Evolutionary conservation across 2,329 filamentous ascomycete species (phyloP), one percentile per base, ranked within the genome.

Genomic region (Epichloe festucae): DNA sequence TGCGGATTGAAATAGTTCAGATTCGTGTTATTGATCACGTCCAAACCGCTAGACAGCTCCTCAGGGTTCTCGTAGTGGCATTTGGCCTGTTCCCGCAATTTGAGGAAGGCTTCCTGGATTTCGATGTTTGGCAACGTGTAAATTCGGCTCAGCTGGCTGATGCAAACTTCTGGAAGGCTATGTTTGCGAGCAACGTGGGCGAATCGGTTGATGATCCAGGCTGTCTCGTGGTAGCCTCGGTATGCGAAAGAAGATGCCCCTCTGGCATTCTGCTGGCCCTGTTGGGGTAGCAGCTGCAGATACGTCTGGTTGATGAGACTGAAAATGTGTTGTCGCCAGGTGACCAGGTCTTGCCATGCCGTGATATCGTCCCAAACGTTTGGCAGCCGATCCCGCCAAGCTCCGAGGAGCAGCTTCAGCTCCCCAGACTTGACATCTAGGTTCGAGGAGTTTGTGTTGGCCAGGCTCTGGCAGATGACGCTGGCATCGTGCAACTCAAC

Each of bases 281-380:
- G 84, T 17, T 80, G 83, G 2, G 89, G 90, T 40, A 97, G 73
- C 45, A 98, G 77, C 50, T 82, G 80, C 11, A 99, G 78, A 63
- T 98, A 99, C 0, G 89, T 95, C 47, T 81, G 82, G 65, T 99
- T 98, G 70, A 99, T 97, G 23, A 98, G 78, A 52, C 89, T 86
- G 73, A 99, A 99, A 54, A 99, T 96, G 67, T 99, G 93, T 65
- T 98, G 94, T 59, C 93, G 83, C 93, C 93, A 99, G 1, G 93
- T 98, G n/a, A 99, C 93, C 41, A 99, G 74, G 64, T 98, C 94
- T 67, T 98, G 93, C 93, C 93, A 99, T 40, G 93, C 89, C 57
- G 94, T 95, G 67, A 99, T 98, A 66, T 99, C 93, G 65, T 99
- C 93, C 93, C 93, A 99, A 3, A 95, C 86, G 63, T 99, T 99